phyloP scores from a whole-genome alignment of 73 alveolate species.

The Paramecium sexaurelia region DNA sequence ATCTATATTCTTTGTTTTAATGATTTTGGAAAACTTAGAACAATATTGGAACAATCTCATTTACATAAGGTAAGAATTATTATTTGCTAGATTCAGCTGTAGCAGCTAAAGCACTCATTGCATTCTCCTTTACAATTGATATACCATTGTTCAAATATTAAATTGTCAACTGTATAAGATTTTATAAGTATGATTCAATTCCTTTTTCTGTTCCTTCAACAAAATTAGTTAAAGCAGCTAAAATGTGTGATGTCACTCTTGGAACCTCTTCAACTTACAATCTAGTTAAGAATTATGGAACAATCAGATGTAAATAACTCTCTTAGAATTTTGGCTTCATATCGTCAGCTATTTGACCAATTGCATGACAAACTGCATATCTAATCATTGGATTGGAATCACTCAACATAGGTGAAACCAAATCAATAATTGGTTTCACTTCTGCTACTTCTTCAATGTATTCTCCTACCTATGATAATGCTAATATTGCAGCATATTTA shows the following conservation, averaged over 20 bases:
- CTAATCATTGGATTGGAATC: constrained; percentile 92
- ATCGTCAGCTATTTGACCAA: constrained; percentile 93
- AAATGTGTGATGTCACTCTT: constrained; percentile 89
- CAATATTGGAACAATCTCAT: constrained; percentile 69
- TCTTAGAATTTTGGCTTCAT: constrained; percentile 89
- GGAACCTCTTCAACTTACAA: constrained; percentile 82
- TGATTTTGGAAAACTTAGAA: constrained; percentile 67
- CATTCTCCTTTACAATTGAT: constrained; percentile 85
- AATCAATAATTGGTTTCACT: constrained; percentile 80
- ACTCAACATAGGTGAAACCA: constrained; percentile 70
- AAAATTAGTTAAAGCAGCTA: constrained; percentile 89
- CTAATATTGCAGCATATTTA: constrained; percentile 86
- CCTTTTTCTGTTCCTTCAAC: constrained; percentile 80
- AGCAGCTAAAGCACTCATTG: constrained; percentile 84
- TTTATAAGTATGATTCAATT: constrained; percentile 70
- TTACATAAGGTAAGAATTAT: constrained; percentile 76
- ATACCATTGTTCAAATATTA: constrained; percentile 56
- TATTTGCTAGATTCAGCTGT: constrained; percentile 86
- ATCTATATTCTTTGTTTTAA: constrained; percentile 73
- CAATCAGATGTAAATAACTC: constrained; percentile 82
- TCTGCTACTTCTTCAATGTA: constrained; percentile 79
- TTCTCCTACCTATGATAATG: constrained; percentile 89
- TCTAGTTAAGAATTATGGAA: constrained; percentile 79
- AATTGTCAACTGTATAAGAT: constrained; percentile 42
- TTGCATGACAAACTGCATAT: constrained; percentile 95